Evolutionary conservation across 1,284 basidiomycete species (phyloP).

Genomic region (Nidula niveotomentosa): DNA sequence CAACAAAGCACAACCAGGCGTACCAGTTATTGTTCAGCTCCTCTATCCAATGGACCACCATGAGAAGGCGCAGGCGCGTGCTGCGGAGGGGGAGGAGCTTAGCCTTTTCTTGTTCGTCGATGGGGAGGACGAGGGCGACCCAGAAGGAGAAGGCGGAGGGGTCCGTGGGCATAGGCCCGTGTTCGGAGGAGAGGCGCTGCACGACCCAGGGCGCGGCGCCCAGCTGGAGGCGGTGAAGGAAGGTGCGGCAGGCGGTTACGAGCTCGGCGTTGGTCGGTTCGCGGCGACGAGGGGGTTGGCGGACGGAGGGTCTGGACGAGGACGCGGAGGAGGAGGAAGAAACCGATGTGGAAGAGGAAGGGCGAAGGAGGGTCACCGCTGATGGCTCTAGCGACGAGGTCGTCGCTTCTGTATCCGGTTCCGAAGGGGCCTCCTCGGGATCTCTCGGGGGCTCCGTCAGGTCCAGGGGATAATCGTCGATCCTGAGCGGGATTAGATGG

Average conservation of each 20-base stretch:
- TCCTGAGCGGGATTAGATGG: constrained; percentile 17
- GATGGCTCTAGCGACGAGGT: too few species aligned
- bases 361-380: too few species aligned
- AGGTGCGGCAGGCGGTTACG: constrained; percentile 75
- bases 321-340: constrained; percentile 5
- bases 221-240: constrained; percentile 77
- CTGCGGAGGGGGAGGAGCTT: constrained; percentile 90
- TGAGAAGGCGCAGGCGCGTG: constrained; percentile 72
- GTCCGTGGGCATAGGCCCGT: constrained; percentile 73
- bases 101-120: constrained; percentile 93
- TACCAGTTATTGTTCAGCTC: constrained; percentile 48
- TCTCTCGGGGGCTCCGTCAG: constrained; percentile 26
- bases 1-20: constrained; percentile 20
- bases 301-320: constrained; percentile 2
- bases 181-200: constrained; percentile 78
- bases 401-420: constrained; percentile 3
- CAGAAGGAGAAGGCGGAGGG: constrained; percentile 81
- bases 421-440: constrained; percentile 9
- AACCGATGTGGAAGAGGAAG: background rate
- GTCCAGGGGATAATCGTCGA: constrained; percentile 47
- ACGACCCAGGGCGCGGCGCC: constrained; percentile 92
- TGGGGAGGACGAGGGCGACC: constrained; percentile 92
- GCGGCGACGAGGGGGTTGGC: constrained; percentile 5
- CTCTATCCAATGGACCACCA: constrained; percentile 95
- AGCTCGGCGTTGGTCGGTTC: constrained; percentile 64